These are phyloP conservation scores for Dalechampia spathulata DNA, from an alignment of 441 rosid species.

Conservation along the genomic window DNA sequence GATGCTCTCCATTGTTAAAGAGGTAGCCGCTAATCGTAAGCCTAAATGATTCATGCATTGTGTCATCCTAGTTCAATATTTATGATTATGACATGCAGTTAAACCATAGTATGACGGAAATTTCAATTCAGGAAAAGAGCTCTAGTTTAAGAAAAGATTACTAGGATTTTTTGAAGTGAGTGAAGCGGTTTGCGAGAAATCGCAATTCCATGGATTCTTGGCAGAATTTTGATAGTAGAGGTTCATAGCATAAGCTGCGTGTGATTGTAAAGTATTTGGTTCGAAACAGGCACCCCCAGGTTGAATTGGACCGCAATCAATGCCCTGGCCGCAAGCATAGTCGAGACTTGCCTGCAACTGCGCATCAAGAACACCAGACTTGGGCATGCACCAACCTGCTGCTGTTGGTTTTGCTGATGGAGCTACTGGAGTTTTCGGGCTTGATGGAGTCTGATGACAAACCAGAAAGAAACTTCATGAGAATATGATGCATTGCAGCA, in stretches of 20 bases:
- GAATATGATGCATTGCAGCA: too few relatives aligned
- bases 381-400: constrained; percentile 66
- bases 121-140: background rate
- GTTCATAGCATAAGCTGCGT: constrained; percentile 89
- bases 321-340: constrained; percentile 74
- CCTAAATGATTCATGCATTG: too few relatives aligned
- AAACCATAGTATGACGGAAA: too few relatives aligned
- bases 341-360: constrained; percentile 71
- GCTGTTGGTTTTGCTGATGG: constrained; percentile 45
- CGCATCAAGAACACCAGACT: constrained; percentile 36
- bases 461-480: background rate
- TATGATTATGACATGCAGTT: too few relatives aligned
- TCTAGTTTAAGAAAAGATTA: constrained; percentile 28
- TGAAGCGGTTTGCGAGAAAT: constrained; percentile 67
- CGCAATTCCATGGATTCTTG: constrained; percentile 58
- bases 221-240: constrained; percentile 57
- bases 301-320: constrained; percentile 69
- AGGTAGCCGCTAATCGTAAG: background rate
- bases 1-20: background rate
- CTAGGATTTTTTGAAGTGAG: constrained; percentile 72
- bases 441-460: constrained; percentile 34
- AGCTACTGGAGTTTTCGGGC: constrained; percentile 26
- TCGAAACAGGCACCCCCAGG: constrained; percentile 85
- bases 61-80: too few relatives aligned
- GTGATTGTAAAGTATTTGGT: constrained; percentile 62